Percentiles rank a stretch among this genome's conserved stretches.
phyloP scores from a whole-genome alignment of 169 alveolate genomes.

The Cystoisospora suis region DNA sequence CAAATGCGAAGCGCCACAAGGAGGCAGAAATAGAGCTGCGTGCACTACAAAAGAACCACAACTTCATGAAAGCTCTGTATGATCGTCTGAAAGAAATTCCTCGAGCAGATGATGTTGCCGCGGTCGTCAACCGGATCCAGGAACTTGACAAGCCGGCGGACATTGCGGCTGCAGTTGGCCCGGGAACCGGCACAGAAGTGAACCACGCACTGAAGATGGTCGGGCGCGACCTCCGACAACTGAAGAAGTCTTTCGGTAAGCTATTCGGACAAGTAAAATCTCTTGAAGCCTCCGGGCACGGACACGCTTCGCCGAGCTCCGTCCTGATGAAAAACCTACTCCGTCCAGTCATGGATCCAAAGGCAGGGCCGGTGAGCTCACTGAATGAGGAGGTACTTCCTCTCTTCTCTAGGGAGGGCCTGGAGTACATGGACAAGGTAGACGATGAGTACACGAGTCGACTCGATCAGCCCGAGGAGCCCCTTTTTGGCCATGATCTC shows the following conservation, averaged over 20 bases:
- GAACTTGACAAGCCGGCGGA: slow-evolving; percentile 9
- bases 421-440: not conserved
- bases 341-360: not conserved
- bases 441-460: not conserved
- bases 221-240: not conserved
- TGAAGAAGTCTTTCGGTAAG: not conserved
- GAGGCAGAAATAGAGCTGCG: slow-evolving; percentile 11
- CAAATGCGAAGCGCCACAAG: not conserved
- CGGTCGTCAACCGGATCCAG: slow-evolving; percentile 19
- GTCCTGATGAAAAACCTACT: not conserved
- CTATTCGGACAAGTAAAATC: not conserved
- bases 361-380: not conserved
- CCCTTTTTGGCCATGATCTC: not conserved
- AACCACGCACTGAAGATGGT: not conserved
- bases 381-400: not conserved
- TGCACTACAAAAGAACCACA: not conserved
- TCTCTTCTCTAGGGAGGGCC: not conserved
- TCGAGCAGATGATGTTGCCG: not conserved
- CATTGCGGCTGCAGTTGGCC: not conserved
- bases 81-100: not conserved
- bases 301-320: not conserved
- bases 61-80: not conserved
- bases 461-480: not conserved
- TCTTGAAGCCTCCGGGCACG: not conserved
- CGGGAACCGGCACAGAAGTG: not conserved